Evolutionary conservation across 371 early-diverging fungal genomes (phyloP), one percentile per base, ranked within the genome.

Genomic region (Phascolomyces articulosus): DNA sequence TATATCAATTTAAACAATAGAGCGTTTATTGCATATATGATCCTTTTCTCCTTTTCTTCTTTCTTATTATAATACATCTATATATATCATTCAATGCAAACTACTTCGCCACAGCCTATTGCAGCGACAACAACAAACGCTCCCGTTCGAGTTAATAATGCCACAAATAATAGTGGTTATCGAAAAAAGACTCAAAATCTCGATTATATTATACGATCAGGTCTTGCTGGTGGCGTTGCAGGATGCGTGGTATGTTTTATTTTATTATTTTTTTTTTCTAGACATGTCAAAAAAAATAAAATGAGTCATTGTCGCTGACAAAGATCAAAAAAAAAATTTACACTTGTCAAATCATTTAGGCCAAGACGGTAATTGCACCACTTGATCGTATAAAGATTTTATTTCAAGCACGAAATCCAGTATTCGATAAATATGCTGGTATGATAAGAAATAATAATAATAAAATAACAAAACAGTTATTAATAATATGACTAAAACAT

Each of bases 351-450:
- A 20, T 11, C 21, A 20, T 20, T 15, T 44, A 86, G 86, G 97
- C 96, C 20, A 97, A 98, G 70, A 94, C 96, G 2, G 85, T 85
- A 0, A 91, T 97, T 58, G 99, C 98, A 13, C 99, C 99, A 7
- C 72, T 98, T 66, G 99, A 98, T 75, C 87, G 99, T 62, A 96
- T 98, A 55, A 98, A 98, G 84, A 98, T 98, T 31, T 80, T 98
- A 40, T 98, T 98, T 71, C 99, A 98, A 79, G 89, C 97, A 21
- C 87, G 86, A 72, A 94, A 95, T 65, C 95, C 96, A 8, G 77
- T 87, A 18, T 97, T 88, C 75, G 89, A 89, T 47, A 87, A 88
- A 75, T 94, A 95, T 76, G 85, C 93, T 56, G 95, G 94, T 91
- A 80, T 18, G 41, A 9, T 34, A 34, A 34, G 11, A 34, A 11